Conservation (phyloP, 2,329 filamentous ascomycete genomes). For the Trichoderma atrobrunneum region DNA sequence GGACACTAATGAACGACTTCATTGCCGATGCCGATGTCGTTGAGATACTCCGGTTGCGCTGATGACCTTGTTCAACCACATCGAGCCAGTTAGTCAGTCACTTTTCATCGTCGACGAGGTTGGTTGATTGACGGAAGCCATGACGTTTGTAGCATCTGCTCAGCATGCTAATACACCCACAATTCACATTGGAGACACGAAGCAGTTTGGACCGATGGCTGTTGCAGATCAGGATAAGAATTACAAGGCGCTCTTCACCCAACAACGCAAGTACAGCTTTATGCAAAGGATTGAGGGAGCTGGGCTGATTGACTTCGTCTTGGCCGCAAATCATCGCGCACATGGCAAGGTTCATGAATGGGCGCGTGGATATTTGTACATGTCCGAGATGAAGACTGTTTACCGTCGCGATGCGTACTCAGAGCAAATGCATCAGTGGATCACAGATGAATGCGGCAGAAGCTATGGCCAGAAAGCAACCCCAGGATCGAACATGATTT, state of each 20-base stretch:
- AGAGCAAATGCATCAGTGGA: background rate
- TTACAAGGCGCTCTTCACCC: background rate
- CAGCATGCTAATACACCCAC: background rate
- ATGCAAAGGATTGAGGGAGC: background rate
- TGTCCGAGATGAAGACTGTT: background rate
- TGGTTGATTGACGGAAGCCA: background rate
- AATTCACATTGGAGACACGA: background rate
- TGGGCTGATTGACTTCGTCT: background rate
- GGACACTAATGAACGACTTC: background rate
- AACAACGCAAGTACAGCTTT: background rate
- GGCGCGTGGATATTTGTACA: background rate
- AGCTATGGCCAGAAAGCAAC: background rate
- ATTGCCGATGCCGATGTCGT: background rate
- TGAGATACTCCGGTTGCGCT: background rate
- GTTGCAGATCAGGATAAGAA: background rate
- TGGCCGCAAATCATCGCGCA: background rate
- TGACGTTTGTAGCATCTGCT: background rate
- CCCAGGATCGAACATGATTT: background rate
- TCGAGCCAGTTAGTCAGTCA: background rate
- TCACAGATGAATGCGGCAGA: background rate
- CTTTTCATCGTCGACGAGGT: background rate
- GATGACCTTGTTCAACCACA: background rate
- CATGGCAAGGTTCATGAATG: background rate
- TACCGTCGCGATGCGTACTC: background rate
- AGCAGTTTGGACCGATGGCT: background rate